Percentiles rank a stretch among this genome's conserved stretches.
phyloP scores from a whole-genome alignment of 805 yeast genomes.

The Tetrapisispora nanseiensis region DNA sequence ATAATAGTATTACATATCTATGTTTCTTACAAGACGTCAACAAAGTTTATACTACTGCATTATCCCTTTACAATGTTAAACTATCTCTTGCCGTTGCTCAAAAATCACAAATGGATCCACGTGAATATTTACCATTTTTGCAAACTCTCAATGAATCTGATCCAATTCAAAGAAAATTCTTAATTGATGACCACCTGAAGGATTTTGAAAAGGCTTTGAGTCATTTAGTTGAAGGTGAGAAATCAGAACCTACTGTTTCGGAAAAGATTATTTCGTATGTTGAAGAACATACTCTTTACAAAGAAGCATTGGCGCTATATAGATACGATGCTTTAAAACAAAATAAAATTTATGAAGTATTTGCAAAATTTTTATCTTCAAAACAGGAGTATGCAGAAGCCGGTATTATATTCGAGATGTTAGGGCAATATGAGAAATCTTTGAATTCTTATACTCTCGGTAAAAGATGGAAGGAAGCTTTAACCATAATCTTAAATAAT shows the following conservation, averaged over 20 bases:
- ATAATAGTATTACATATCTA: conserved; percentile 65
- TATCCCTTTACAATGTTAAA: conserved; percentile 74
- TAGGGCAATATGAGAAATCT: conserved; percentile 49
- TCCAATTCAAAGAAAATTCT: conserved; percentile 56
- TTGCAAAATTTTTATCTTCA: conserved; percentile 52
- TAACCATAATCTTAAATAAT: conserved; percentile 43
- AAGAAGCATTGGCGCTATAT: conserved; percentile 54
- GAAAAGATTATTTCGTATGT: conserved; percentile 62
- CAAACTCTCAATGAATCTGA: conserved; percentile 65
- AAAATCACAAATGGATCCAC: conserved; percentile 95
- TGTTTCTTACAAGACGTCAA: conserved; percentile 89
- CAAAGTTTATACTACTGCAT: conserved; percentile 64
- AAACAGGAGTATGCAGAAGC: conserved; percentile 60
- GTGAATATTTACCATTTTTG: conserved; percentile 88
- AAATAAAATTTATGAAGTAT: conserved; percentile 43
- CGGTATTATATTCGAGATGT: conserved; percentile 65
- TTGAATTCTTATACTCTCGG: conserved; percentile 59
- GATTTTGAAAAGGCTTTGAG: conserved; percentile 57
- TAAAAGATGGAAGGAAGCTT: conserved; percentile 79
- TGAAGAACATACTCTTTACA: conserved; percentile 57
- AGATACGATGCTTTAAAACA: conserved; percentile 47
- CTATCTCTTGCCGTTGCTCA: conserved; percentile 82
- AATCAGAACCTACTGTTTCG: conserved; percentile 28
- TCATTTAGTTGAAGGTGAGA: conserved; percentile 45
- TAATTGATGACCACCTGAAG: conserved; percentile 71